Percentiles rank a stretch among this genome's conserved stretches.
These are phyloP conservation scores for Tuber aestivum DNA, from an alignment of 495 filamentous ascomycete species.

Conservation along the genomic window DNA sequence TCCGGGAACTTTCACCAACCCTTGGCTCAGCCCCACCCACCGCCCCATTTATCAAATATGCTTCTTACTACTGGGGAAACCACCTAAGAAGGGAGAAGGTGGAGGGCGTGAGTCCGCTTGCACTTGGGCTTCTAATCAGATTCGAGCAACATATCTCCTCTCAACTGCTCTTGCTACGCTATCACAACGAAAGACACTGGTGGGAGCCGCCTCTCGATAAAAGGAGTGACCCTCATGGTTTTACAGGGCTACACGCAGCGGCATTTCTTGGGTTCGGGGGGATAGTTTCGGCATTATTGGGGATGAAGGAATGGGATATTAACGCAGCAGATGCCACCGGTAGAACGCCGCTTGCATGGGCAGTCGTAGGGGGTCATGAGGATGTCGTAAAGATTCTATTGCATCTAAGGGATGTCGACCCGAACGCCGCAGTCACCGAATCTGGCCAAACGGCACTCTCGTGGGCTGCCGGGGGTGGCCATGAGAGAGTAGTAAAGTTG, in stretches of 20 bases:
- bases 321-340: background rate
- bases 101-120: background rate
- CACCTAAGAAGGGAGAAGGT: background rate
- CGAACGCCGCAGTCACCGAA: background rate
- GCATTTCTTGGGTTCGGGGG: background rate
- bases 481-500: background rate
- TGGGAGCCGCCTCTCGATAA: background rate
- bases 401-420: background rate
- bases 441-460: background rate
- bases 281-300: background rate
- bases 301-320: background rate
- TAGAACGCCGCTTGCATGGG: background rate
- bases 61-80: background rate
- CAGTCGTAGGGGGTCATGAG: background rate
- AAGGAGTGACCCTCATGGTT: background rate
- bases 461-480: background rate
- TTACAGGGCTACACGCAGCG: background rate
- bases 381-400: background rate
- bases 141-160: background rate
- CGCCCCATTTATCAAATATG: background rate
- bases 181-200: background rate
- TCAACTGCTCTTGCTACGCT: background rate
- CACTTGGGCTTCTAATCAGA: background rate
- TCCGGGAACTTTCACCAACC: background rate
- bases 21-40: fast-evolving